A percentile compares a stretch with the other conserved stretches of the same genome.
phyloP scores from a whole-genome alignment of 1,284 basidiomycete species.

The Inonotus hispidus region DNA sequence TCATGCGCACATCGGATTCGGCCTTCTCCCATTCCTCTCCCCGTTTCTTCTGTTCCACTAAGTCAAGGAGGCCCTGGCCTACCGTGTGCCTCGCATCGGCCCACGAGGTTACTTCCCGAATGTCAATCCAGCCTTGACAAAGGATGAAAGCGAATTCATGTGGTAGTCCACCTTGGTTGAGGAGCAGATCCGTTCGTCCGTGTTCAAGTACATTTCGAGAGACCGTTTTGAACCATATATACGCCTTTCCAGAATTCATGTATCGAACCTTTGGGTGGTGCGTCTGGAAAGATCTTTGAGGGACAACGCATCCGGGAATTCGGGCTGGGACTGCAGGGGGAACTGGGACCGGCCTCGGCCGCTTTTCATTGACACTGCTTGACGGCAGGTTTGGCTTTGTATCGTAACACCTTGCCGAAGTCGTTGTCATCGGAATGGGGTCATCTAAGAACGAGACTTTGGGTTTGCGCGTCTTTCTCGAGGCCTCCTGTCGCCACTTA shows the following conservation, averaged over 20 bases:
- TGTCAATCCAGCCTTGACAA: neutral
- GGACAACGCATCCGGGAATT: too few relatives aligned
- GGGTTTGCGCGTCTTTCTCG: too few relatives aligned
- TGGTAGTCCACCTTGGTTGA: neutral
- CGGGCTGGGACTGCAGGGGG: too few relatives aligned
- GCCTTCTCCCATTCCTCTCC: neutral
- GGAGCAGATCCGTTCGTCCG: neutral
- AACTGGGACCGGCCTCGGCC: too few relatives aligned
- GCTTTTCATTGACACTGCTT: too few relatives aligned
- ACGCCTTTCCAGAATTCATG: neutral
- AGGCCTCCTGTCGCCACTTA: too few relatives aligned
- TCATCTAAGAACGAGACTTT: too few relatives aligned
- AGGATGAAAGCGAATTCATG: neutral
- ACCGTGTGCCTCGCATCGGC: neutral
- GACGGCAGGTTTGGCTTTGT: too few relatives aligned
- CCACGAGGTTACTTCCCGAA: neutral
- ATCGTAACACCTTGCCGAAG: neutral
- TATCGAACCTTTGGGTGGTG: neutral
- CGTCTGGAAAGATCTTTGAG: too few relatives aligned
- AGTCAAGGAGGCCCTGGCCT: neutral
- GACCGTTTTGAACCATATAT: conserved; percentile 1
- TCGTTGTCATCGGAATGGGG: too few relatives aligned
- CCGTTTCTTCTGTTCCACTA: neutral
- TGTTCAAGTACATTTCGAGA: neutral
- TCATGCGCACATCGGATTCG: neutral